Evolutionary conservation across 2,329 filamentous ascomycete species (phyloP), one percentile per base, ranked within the genome.

Genomic region (Nectriaceae sp.): DNA sequence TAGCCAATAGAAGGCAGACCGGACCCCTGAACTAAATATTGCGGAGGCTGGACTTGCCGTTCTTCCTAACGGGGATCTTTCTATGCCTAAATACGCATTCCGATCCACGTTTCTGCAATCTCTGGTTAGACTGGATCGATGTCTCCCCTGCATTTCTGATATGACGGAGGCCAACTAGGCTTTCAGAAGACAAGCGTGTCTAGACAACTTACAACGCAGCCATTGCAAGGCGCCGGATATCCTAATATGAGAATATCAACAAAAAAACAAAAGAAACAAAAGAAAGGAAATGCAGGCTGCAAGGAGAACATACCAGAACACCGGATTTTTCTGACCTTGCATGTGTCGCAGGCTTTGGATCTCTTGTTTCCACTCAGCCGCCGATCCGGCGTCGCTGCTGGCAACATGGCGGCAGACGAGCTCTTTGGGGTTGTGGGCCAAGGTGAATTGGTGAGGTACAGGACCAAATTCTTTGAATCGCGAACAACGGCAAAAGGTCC

Each of bases 311-410:
- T 50, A 57, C 57, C 57, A 21, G 57, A 60, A 22, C 57, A 60
- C 5, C 55, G 40, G 40, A 60, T 53, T 48, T 60, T 60, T 15
- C 57, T 46, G 16, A 38, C 21, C 41, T 60, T 60, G 50, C 57
- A 60, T 13, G 50, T 44, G 42, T 60, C 49, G 21, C 57, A 60
- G 4, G 57, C 56, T 44, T 60, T 60, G 10, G 57, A 56, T 4
- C 40, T 51, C 4, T 57, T 44, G 1, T 52, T 36, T 5, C 57
- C 50, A 3, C 49, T 50, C 33, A 57, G 36, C 33, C 48, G 46
- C 33, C 36, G 39, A 29, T 48, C 19, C 48, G 47, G 46, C 22
- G 26, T 24, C 29, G 46, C 19, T 42, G 19, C n/a, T n/a, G n/a
- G n/a, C n/a, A n/a, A n/a, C n/a, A n/a, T n/a, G n/a, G n/a, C n/a